Evolutionary conservation across 305 asterid species (phyloP).

Genomic region (Fraxinus platypoda): DNA sequence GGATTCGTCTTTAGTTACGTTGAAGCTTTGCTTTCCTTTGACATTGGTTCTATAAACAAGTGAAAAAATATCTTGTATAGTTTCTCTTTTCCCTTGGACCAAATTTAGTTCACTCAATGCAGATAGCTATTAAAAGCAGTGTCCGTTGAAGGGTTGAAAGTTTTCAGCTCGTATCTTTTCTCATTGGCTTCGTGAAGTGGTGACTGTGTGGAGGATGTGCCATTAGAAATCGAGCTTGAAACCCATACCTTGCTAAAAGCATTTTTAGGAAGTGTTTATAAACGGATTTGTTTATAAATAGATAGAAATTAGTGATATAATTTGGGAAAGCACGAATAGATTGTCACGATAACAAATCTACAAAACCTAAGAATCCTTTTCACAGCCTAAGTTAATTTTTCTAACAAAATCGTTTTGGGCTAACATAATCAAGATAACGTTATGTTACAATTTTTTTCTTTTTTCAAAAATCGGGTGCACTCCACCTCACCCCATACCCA

Average conservation of each 20-base stretch:
- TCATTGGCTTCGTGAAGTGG: not conserved
- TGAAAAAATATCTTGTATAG: too few species aligned
- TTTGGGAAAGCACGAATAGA: not conserved
- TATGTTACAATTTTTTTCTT: too few species aligned
- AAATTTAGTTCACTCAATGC: not conserved
- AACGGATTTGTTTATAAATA: too few species aligned
- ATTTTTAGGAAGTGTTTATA: too few species aligned
- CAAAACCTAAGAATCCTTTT: not conserved
- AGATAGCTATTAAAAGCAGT: not conserved
- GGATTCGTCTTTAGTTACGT: constrained; percentile 1
- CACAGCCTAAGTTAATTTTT: too few species aligned
- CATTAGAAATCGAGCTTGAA: not conserved
- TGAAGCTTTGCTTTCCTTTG: constrained; percentile 7
- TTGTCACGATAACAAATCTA: too few species aligned
- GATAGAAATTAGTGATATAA: not conserved
- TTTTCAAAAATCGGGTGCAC: too few species aligned
- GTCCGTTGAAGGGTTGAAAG: not conserved
- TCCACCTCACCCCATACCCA: too few species aligned
- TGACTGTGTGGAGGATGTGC: not conserved
- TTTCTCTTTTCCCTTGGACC: not conserved
- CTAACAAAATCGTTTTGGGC: too few species aligned
- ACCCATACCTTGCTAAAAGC: too few species aligned
- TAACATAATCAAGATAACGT: too few species aligned
- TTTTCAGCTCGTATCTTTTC: not conserved
- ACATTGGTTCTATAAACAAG: not conserved